Evolutionary conservation across 2,329 filamentous ascomycete species (phyloP), one percentile per base, ranked within the genome.

Genomic region (Fusarium irregulare): DNA sequence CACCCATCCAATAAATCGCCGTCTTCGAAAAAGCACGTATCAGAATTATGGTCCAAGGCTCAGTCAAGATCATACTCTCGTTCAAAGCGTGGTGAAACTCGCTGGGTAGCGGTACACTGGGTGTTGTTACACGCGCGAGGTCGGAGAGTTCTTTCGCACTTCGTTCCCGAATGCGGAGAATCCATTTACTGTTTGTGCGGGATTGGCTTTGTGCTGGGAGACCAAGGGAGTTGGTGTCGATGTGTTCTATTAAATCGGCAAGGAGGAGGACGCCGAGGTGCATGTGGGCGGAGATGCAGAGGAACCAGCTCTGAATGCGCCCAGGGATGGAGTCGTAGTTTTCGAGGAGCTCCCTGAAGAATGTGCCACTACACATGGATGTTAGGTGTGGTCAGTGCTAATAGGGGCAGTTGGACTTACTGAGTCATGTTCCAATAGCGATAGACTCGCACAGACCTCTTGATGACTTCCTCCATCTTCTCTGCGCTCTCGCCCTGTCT

Each of bases 231-330:
- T 74, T 66, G 11, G 79, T 73, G 53, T 89, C 86, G 13, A 88
- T 80, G 27, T 80, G 77, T 32, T 85, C 82, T n/a, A 89, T 76
- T 7, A 84, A 73, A 59, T 89, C 87, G 28, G 86, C 85, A 4
- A 89, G 77, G 28, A 89, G 80, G 44, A 89, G 80, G 0, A 82
- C 80, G 2, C 83, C 87, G 1, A 89, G 81, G 66, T 88, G 85
- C 86, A 86, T 89, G 63, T 88, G 87, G 0, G 83, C 83, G 0
- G 83, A 79, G 32, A 89, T 82, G 60, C 86, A 84, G 11, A 87
- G 79, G 58, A 88, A 88, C 87, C 87, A 89, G 18, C 86, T 86
- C 67, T 87, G 86, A 9, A 89, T 82, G 4, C 84, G 84, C 3
- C 82, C 71, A 0, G 86, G 85, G 1, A 89, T 80, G 0, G 76